Percentiles rank a stretch among this genome's conserved stretches.
Evolutionary conservation across 768 basidiomycete species (phyloP).

Genomic region (Wakefieldia striispora): DNA sequence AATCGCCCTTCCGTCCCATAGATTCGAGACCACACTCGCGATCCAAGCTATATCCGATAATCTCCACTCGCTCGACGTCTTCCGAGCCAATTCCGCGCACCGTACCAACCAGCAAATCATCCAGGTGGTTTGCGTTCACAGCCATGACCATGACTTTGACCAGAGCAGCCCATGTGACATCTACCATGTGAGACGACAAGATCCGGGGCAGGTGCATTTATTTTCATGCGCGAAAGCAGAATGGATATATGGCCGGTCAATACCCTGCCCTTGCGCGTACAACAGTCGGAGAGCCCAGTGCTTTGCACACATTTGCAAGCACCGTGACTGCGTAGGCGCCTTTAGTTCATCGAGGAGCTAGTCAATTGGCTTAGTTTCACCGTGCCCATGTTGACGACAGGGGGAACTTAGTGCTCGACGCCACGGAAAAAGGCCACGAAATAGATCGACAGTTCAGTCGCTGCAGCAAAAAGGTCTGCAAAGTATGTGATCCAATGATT

Average conservation of each 20-base stretch:
- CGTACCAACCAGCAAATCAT: too few relatives aligned
- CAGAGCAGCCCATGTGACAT: too few relatives aligned
- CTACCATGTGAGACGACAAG: too few relatives aligned
- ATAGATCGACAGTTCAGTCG: constrained; percentile 14
- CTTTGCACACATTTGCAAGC: not conserved
- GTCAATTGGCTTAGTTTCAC: not conserved
- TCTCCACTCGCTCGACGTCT: too few relatives aligned
- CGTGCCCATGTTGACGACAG: constrained; percentile 26
- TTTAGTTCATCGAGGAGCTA: not conserved
- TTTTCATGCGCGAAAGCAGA: not conserved
- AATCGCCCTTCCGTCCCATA: too few relatives aligned
- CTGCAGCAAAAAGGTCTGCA: constrained; percentile 6
- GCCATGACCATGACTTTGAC: too few relatives aligned
- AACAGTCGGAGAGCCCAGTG: not conserved
- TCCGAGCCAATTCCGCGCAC: too few relatives aligned
- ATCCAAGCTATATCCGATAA: too few relatives aligned
- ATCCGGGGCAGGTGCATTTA: not conserved
- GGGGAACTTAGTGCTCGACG: constrained; percentile 43
- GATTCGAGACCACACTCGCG: too few relatives aligned
- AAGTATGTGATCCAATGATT: constrained; percentile 36
- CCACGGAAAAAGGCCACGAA: constrained; percentile 44
- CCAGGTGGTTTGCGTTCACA: too few relatives aligned
- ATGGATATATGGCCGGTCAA: not conserved
- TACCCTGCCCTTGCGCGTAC: not conserved
- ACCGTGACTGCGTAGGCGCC: not conserved